These are phyloP conservation scores for Fonsecaea monophora DNA, from an alignment of 2,329 filamentous ascomycete genomes.

Conservation along the genomic window DNA sequence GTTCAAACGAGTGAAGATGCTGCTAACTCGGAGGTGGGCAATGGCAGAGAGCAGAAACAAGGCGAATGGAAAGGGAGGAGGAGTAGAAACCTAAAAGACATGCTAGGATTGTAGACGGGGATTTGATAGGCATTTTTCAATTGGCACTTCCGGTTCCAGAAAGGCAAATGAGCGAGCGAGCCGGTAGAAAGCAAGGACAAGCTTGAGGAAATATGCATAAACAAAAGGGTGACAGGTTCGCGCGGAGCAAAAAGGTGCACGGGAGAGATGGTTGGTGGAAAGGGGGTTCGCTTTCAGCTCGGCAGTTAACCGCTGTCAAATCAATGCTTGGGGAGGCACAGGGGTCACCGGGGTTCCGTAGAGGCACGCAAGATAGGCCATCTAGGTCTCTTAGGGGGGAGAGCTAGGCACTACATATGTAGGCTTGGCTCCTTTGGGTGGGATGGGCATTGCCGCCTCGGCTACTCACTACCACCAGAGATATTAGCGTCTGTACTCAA, in stretches of 20 bases:
- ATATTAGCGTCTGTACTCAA: neutral
- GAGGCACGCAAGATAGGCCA: neutral
- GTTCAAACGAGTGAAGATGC: slow-evolving; percentile 28
- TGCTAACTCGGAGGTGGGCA: slow-evolving; percentile 1
- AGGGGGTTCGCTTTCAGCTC: neutral
- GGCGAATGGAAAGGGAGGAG: slow-evolving; percentile 2
- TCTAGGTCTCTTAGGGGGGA: neutral
- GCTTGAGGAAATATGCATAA: slow-evolving; percentile 14
- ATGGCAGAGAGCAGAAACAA: slow-evolving; percentile 10
- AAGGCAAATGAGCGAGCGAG: slow-evolving; percentile 3
- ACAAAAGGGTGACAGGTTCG: neutral
- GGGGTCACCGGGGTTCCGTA: slow-evolving; percentile 2
- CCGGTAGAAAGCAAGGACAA: slow-evolving; percentile 11
- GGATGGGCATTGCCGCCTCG: neutral
- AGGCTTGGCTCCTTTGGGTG: neutral
- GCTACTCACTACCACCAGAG: neutral
- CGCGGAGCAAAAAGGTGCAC: slow-evolving; percentile 9
- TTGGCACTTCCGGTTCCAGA: slow-evolving; percentile 9
- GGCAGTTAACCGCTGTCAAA: neutral
- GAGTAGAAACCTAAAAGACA: slow-evolving; percentile 15
- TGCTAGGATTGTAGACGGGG: slow-evolving; percentile 8
- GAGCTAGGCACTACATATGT: neutral
- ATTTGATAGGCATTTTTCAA: neutral
- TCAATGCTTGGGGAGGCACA: neutral
- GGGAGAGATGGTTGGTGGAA: slow-evolving; percentile 8